Percentiles rank a stretch among this genome's conserved stretches.
Conservation (phyloP, 2,329 filamentous ascomycete genomes). For the Xylaria sp. region DNA sequence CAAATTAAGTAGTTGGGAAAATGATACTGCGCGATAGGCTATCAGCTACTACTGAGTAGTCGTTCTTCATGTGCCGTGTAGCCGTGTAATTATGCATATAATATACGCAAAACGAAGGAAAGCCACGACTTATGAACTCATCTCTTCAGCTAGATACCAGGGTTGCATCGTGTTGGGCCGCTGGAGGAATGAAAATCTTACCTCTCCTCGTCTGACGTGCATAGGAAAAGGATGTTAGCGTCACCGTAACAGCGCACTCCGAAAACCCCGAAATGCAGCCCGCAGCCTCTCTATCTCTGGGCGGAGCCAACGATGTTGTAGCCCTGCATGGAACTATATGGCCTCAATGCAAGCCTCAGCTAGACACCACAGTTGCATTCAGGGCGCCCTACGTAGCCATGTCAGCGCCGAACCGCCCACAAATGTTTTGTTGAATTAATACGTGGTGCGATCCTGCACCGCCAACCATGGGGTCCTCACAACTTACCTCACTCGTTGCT, state of each 20-base stretch:
- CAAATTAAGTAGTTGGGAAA: not conserved
- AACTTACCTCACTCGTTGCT: constrained; percentile 18
- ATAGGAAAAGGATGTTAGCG: constrained; percentile 7
- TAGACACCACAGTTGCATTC: constrained; percentile 8
- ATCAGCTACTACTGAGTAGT: not conserved
- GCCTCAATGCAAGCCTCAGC: constrained; percentile 17
- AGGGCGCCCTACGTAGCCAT: not conserved
- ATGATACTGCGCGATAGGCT: not conserved
- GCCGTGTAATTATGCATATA: not conserved
- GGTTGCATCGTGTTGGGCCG: constrained; percentile 26
- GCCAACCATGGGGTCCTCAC: not conserved
- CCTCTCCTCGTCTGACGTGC: constrained; percentile 23
- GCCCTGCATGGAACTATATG: constrained; percentile 23
- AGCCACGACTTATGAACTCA: not conserved
- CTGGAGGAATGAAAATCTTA: constrained; percentile 2
- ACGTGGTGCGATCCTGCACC: constrained; percentile 3
- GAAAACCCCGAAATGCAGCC: constrained; percentile 3
- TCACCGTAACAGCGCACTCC: not conserved
- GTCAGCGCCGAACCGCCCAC: constrained; percentile 6
- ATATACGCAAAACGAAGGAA: not conserved
- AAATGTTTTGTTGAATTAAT: constrained; percentile 14
- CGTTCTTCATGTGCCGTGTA: not conserved
- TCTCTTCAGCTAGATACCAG: constrained; percentile 24
- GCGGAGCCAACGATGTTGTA: not conserved
- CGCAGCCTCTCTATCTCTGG: constrained; percentile 13